A percentile compares a stretch with the other conserved stretches of the same genome.
Conservation (phyloP, 2,329 filamentous ascomycete species). For the Didymella pinodella region DNA sequence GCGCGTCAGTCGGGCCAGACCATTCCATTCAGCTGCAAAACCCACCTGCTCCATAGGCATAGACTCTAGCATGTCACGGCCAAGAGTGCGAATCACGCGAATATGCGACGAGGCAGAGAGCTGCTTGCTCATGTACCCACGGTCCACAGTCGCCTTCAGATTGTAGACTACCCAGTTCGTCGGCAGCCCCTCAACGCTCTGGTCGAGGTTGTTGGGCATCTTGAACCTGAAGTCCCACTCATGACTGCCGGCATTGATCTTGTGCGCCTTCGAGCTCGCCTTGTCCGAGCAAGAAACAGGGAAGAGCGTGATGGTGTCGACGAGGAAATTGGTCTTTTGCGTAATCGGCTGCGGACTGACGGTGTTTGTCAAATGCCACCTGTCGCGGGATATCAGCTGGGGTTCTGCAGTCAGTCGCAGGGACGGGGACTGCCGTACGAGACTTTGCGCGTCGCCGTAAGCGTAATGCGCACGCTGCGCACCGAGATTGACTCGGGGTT, state of each 20-base stretch:
- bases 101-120: slow-evolving; percentile 76
- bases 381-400: slow-evolving; percentile 30
- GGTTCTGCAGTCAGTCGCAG: not conserved
- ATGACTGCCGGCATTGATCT: slow-evolving; percentile 58
- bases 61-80: slow-evolving; percentile 73
- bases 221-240: slow-evolving; percentile 61
- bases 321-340: slow-evolving; percentile 58
- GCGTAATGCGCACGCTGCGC: slow-evolving; percentile 55
- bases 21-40: not conserved
- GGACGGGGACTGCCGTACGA: slow-evolving; percentile 43
- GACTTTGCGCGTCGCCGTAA: slow-evolving; percentile 59
- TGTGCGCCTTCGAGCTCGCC: slow-evolving; percentile 52
- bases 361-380: slow-evolving; percentile 50
- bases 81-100: slow-evolving; percentile 58
- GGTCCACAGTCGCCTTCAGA: slow-evolving; percentile 85
- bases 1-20: not conserved
- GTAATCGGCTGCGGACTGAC: slow-evolving; percentile 54
- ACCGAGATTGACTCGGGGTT: slow-evolving; percentile 59
- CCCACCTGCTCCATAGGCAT: slow-evolving; percentile 52
- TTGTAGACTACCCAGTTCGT: slow-evolving; percentile 90
- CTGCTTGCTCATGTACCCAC: slow-evolving; percentile 89
- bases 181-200: slow-evolving; percentile 88
- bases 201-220: slow-evolving; percentile 63
- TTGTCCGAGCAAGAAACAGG: slow-evolving; percentile 48
- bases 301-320: slow-evolving; percentile 55